Percentiles rank a stretch among this genome's conserved stretches.
Evolutionary conservation across 192 early-diverging fungal species (phyloP).

Genomic region (Coemansia sp.): DNA sequence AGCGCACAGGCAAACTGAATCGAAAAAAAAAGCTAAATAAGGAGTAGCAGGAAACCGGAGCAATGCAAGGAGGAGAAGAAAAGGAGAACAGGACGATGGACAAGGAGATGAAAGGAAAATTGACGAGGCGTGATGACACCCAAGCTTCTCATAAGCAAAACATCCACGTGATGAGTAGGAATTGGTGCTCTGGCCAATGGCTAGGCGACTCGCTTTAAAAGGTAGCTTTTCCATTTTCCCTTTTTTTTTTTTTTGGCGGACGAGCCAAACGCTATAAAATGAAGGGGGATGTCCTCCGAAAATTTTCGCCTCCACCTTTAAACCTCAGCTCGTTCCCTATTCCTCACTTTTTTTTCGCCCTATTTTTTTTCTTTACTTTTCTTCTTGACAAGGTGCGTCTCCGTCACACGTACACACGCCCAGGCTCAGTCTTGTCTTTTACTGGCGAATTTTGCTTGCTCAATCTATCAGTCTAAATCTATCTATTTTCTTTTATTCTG

Average conservation of each 20-base stretch:
- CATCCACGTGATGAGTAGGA: background rate
- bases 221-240: background rate
- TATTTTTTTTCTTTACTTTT: background rate
- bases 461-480: background rate
- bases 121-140: background rate
- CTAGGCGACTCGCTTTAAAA: background rate
- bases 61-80: background rate
- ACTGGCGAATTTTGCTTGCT: background rate
- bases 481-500: background rate
- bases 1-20: background rate
- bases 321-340: background rate
- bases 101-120: background rate
- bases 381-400: slow-evolving; percentile 1
- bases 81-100: too few relatives aligned
- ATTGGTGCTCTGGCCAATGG: slow-evolving; percentile 1
- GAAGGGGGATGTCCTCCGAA: background rate
- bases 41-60: background rate
- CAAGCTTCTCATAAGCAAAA: background rate
- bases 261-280: background rate
- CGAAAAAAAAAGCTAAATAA: background rate
- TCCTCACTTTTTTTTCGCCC: background rate
- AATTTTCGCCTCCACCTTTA: slow-evolving; percentile 4
- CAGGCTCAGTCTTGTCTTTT: background rate
- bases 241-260: background rate
- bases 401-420: background rate